Evolutionary conservation across 306 rosid genomes (phyloP).

Genomic region (Carpinus viminea): DNA sequence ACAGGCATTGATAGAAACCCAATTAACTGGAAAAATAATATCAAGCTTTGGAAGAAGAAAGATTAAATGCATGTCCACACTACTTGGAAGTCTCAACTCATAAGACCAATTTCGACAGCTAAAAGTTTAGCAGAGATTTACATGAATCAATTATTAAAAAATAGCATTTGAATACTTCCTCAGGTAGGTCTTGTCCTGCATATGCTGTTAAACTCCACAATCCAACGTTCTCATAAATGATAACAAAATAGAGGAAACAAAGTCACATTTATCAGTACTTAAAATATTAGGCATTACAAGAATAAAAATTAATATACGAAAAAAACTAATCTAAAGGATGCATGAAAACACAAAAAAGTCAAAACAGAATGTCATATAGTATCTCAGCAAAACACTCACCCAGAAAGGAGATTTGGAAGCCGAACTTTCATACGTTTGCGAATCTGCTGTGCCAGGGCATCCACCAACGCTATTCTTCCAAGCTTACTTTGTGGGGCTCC

Average conservation of each 20-base stretch:
- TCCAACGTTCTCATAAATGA: not conserved
- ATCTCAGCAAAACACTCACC: constrained; percentile 49
- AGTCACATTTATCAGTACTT: not conserved
- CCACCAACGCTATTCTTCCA: constrained; percentile 93
- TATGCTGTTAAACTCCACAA: not conserved
- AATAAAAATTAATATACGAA: not conserved
- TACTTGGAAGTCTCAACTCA: constrained; percentile 7
- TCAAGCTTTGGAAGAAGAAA: not conserved
- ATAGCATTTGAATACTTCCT: not conserved
- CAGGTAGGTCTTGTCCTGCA: not conserved
- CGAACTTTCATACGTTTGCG: constrained; percentile 90
- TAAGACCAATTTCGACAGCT: constrained; percentile 9
- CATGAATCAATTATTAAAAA: not conserved
- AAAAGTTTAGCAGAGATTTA: constrained; percentile 10
- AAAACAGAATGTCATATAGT: constrained; percentile 15
- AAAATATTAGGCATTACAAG: not conserved
- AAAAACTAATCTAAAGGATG: not conserved
- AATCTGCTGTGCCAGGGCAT: constrained; percentile 86
- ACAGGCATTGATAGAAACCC: constrained; percentile 12
- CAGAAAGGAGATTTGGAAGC: constrained; percentile 87
- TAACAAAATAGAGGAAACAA: not conserved
- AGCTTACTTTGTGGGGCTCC: constrained; percentile 97
- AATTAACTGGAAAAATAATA: not conserved
- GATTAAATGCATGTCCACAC: not conserved
- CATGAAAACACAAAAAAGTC: not conserved